Percentiles rank a stretch among this genome's conserved stretches.
Evolutionary conservation across 2,329 filamentous ascomycete genomes (phyloP).

Genomic region (Aureobasidium sp.): DNA sequence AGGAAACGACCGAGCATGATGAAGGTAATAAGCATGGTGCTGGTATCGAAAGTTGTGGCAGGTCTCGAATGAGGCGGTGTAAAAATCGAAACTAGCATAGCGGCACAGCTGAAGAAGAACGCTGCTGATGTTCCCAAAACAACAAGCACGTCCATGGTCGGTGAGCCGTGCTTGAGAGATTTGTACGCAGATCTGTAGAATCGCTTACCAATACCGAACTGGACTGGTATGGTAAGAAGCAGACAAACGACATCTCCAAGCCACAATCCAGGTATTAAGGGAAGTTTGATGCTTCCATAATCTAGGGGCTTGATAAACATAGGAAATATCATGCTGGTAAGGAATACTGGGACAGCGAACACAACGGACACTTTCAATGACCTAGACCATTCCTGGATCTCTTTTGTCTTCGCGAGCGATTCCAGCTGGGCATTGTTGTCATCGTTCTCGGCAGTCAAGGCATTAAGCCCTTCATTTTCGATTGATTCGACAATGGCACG

Average conservation of each 20-base stretch:
- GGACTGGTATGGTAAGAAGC: constrained; percentile 78
- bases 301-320: constrained; percentile 74
- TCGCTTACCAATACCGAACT: constrained; percentile 91
- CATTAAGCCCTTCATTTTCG: constrained; percentile 79
- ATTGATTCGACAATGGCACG: constrained; percentile 75
- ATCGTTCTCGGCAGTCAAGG: constrained; percentile 80
- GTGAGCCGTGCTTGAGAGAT: constrained; percentile 79
- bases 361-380: constrained; percentile 70
- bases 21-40: constrained; percentile 96
- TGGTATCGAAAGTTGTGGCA: constrained; percentile 91
- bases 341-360: constrained; percentile 84
- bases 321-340: constrained; percentile 89
- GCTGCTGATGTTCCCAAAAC: constrained; percentile 89
- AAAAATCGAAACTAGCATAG: constrained; percentile 76
- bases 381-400: constrained; percentile 85
- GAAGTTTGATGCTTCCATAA: constrained; percentile 60
- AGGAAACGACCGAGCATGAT: constrained; percentile 85
- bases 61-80: constrained; percentile 72
- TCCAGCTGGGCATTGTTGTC: constrained; percentile 97
- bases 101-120: constrained; percentile 87
- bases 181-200: constrained; percentile 95
- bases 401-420: constrained; percentile 89
- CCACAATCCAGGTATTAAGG: constrained; percentile 67
- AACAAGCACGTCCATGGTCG: constrained; percentile 96
- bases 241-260: constrained; percentile 84